Evolutionary conservation across 2,329 filamentous ascomycete genomes (phyloP).

Genomic region (Diaporthe humulicola): DNA sequence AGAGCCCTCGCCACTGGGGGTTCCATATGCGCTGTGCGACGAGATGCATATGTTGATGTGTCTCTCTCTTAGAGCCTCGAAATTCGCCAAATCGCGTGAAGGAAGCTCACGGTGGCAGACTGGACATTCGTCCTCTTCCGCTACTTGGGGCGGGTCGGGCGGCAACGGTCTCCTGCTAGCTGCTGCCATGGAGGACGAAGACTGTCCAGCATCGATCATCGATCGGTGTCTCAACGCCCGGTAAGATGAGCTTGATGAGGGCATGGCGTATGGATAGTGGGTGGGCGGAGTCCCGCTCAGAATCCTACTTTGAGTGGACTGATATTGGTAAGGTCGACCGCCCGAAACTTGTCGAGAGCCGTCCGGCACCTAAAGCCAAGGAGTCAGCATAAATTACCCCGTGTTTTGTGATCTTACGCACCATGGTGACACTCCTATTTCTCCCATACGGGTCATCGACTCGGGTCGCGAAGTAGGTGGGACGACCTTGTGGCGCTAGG

Average conservation of each 20-base stretch:
- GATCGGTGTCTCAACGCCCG: slow-evolving; percentile 46
- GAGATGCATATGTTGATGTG: slow-evolving; percentile 72
- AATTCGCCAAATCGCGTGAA: slow-evolving; percentile 65
- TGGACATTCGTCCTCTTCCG: slow-evolving; percentile 84
- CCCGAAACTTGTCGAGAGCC: slow-evolving; percentile 26
- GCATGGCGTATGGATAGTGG: slow-evolving; percentile 48
- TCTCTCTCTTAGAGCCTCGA: slow-evolving; percentile 66
- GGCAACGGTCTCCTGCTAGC: slow-evolving; percentile 54
- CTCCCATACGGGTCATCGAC: slow-evolving; percentile 53
- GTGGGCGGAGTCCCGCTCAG: slow-evolving; percentile 55
- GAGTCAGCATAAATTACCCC: slow-evolving; percentile 2
- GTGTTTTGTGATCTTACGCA: slow-evolving; percentile 49
- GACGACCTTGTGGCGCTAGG: slow-evolving; percentile 46
- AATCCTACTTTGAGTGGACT: slow-evolving; percentile 55
- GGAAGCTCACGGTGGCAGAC: slow-evolving; percentile 82
- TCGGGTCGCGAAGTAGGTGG: slow-evolving; percentile 53
- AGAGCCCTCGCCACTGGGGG: slow-evolving; percentile 41
- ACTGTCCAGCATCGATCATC: slow-evolving; percentile 49
- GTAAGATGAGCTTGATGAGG: slow-evolving; percentile 41
- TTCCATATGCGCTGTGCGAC: slow-evolving; percentile 63
- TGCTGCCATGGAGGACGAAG: slow-evolving; percentile 50
- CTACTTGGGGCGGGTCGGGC: slow-evolving; percentile 62
- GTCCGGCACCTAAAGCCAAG: slow-evolving; percentile 21
- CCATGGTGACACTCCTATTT: slow-evolving; percentile 65
- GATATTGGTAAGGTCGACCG: slow-evolving; percentile 42